phyloP scores from a whole-genome alignment of 1,284 basidiomycete species.

The Cystobasidium sp. region DNA sequence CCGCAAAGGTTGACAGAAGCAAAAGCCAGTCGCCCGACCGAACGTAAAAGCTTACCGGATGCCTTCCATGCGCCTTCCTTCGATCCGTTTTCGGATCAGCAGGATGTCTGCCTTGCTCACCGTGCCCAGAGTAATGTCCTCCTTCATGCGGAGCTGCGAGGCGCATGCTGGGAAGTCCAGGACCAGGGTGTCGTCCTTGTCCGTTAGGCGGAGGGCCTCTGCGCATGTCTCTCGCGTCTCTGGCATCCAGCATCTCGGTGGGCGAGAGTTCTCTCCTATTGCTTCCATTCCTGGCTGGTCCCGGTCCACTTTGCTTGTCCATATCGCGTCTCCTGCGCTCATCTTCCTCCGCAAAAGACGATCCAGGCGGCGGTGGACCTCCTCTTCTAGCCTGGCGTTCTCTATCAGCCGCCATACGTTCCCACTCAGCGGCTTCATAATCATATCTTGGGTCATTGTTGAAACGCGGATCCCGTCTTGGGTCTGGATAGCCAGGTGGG shows the following conservation, averaged over 20 bases:
- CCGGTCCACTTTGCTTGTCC: background rate
- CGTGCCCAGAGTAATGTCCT: slow-evolving; percentile 1
- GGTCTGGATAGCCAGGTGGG: slow-evolving; percentile 21
- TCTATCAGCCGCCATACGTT: slow-evolving; percentile 5
- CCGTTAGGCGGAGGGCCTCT: background rate
- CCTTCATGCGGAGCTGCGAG: background rate
- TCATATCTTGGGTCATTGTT: slow-evolving; percentile 4
- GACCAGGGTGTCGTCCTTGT: background rate
- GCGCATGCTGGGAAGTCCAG: slow-evolving; percentile 5
- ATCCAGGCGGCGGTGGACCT: background rate
- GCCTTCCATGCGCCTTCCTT: too few relatives aligned
- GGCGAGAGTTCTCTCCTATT: slow-evolving; percentile 1
- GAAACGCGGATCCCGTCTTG: slow-evolving; percentile 4
- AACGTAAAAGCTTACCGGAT: too few relatives aligned
- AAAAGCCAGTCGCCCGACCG: too few relatives aligned
- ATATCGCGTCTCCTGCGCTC: slow-evolving; percentile 9
- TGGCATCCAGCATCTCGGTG: background rate
- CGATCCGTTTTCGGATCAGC: background rate
- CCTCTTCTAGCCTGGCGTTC: slow-evolving; percentile 12
- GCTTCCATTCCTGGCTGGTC: background rate
- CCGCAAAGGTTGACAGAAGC: too few relatives aligned
- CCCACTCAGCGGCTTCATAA: background rate
- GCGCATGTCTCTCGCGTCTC: background rate
- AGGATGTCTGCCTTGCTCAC: background rate
- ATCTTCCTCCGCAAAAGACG: background rate